Evolutionary conservation across 805 yeast genomes (phyloP), one percentile per base, ranked within the genome.

Genomic region (Ogataea nonfermentans): DNA sequence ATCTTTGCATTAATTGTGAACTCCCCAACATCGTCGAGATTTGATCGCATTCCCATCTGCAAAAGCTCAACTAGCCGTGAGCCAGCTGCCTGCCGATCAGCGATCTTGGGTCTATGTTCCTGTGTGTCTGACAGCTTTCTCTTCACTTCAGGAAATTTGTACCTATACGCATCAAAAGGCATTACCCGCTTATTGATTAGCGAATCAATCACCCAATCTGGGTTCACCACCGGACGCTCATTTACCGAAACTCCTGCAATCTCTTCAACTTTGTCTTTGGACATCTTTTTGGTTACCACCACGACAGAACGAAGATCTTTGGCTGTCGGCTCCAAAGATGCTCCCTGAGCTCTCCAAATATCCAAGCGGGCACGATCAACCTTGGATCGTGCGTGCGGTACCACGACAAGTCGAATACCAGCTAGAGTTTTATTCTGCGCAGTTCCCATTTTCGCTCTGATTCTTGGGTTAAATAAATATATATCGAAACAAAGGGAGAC

Each of bases 291-390:
- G 24, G 33, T 46, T 12, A 29, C 40, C 9, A 49, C 43, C 17
- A 49, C 42, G 11, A 46, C 36, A 13, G 41, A 31, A 12, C 26
- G 12, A 10, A 17, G 19, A 16, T 19, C 19, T 40, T 39, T 14
- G 20, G 13, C 20, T 46, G 27, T 13, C 12, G 33, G 37, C 32
- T 24, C 36, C 12, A 61, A 42, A 3, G 13, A 27, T 3, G 66
- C 66, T 4, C 65, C 66, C 25, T 57, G 39, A 11, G 40, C 34
- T 22, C 41, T 39, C 53, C 60, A 62, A 9, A 61, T 41, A 8
- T 47, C 34, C 31, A 50, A 34, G 14, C 56, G 41, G 23, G 47
- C 47, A 9, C 28, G 26, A 3, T 51, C 57, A 2, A 45, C 33
- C n/a, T 34, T 39, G 3, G 51, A 43, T 9, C 41, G 28, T 7